Conservation (phyloP, 2,329 filamentous ascomycete species). For the Diaporthe caulivora region DNA sequence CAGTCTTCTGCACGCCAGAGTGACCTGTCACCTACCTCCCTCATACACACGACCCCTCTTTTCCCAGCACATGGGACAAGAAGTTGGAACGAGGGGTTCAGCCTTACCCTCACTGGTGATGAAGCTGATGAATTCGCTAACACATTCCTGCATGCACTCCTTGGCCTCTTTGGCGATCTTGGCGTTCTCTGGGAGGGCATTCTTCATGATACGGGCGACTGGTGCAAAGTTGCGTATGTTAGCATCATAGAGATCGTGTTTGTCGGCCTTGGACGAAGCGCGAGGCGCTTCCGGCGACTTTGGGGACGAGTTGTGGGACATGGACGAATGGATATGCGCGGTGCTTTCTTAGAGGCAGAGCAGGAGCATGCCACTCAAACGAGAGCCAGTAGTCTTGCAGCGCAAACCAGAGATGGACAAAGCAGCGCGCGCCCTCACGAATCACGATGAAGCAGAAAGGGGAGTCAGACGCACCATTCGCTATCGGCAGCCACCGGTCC, state of each 20-base stretch:
- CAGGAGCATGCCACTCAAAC: constrained; percentile 62
- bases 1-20: constrained; percentile 39
- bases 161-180: constrained; percentile 99
- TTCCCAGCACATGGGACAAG: no score
- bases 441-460: constrained; percentile 51
- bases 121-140: constrained; percentile 99
- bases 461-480: constrained; percentile 89
- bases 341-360: constrained; percentile 55
- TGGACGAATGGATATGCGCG: constrained; percentile 55
- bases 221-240: constrained; percentile 93
- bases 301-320: constrained; percentile 71
- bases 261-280: constrained; percentile 59
- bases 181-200: constrained; percentile 95
- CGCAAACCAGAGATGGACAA: constrained; percentile 46
- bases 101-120: constrained; percentile 97
- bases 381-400: constrained; percentile 47
- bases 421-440: constrained; percentile 48
- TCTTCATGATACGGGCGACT: constrained; percentile 99
- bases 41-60: background rate
- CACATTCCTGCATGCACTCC: constrained; percentile 99
- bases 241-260: constrained; percentile 78
- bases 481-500: constrained; percentile 99
- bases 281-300: constrained; percentile 62
- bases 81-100: constrained; percentile 7
- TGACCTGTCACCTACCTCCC: constrained; percentile 31